Evolutionary conservation across 2,329 filamentous ascomycete genomes (phyloP), one percentile per base, ranked within the genome.

Genomic region (Venturiaceae sp.): DNA sequence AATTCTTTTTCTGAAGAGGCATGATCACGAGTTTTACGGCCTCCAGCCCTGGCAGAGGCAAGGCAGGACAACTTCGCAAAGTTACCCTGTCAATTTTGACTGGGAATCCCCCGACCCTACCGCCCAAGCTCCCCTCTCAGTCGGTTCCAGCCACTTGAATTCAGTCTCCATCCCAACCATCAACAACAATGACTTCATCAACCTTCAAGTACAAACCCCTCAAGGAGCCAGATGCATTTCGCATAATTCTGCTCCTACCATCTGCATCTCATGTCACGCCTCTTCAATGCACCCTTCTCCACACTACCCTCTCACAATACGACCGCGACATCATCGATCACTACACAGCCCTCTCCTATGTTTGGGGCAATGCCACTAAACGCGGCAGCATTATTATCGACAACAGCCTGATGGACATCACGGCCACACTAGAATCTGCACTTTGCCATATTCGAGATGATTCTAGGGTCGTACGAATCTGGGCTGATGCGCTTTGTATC

Each of bases 291-390:
- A 53, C 28, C 19, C 50, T 53, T 7, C 30, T 53, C 2, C 50
- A 53, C 30, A 53, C 50, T 28, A 34, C 50, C 2, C 30, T 53
- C 50, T 53, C 50, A 8, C 30, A 53, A 53, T 53, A 30, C 50
- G 28, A 34, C 21, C 50, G 50, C 34, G 50, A 53, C n/a, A 53
- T 53, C 21, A 53, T 53, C n/a, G 50, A 53, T 36, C 50, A 55
- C 19, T 55, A 55, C 53, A 41, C 32, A 7, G 53, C 53, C 23
- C 53, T 55, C 2, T 55, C 53, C 37, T 55, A 55, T 32, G 53
- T 55, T 13, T 55, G 53, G 53, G 53, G 53, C 26, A 21, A 55
- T 26, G 34, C 53, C 11, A 19, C 23, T 5, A 26, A 19, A 30
- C 4, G 30, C 3, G 50, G 50, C 14, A 19, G 6, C 14, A 53